Conservation (phyloP, 331 rosid species). For the Quercus lobata region DNA sequence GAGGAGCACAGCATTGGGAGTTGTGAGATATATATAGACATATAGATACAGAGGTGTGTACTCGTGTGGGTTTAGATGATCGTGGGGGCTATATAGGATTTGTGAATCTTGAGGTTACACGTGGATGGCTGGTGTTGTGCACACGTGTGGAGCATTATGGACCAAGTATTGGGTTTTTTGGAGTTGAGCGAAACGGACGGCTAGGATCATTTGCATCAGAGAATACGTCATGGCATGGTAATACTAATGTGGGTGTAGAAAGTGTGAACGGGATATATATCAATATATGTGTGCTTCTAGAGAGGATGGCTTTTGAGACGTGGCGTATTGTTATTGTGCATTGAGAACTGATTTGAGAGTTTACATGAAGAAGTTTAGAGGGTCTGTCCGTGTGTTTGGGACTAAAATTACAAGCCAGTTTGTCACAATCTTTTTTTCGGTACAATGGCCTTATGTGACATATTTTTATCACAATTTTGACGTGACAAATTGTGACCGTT, state of each 20-base stretch:
- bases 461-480: no score
- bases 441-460: no score
- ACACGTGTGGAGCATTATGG: slow-evolving; percentile 5
- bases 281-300: background rate
- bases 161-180: background rate
- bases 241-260: background rate
- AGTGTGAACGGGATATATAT: background rate
- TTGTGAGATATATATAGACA: background rate
- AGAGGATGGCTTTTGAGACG: no score
- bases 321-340: no score
- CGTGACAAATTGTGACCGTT: rapidly evolving
- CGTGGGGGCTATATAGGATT: background rate
- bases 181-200: background rate
- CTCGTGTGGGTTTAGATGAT: background rate
- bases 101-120: background rate
- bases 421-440: no score
- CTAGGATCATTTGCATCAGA: background rate
- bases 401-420: no score
- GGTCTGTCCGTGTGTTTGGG: no score
- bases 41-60: no score
- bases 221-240: background rate
- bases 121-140: background rate
- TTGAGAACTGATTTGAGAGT: no score
- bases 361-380: no score
- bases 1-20: slow-evolving; percentile 16